Conservation (phyloP, 768 basidiomycete species). For the Peribolospora kevripleyi region DNA sequence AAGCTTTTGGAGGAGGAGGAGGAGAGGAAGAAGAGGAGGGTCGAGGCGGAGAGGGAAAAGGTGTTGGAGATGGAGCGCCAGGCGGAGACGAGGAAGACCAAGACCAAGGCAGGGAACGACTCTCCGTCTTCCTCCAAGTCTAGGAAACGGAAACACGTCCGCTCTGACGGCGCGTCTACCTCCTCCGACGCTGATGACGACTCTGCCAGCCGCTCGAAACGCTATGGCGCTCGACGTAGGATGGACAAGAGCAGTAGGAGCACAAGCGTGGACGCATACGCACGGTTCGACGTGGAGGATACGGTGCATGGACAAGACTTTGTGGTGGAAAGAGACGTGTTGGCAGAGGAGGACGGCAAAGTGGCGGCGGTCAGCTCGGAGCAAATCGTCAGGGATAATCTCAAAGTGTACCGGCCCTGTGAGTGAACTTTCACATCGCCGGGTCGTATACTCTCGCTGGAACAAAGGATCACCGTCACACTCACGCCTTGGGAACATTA, state of each 20-base stretch:
- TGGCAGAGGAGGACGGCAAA: background rate
- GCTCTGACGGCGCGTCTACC: background rate
- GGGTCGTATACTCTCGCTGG: too few relatives aligned
- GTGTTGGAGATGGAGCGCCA: background rate
- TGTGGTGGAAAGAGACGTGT: background rate
- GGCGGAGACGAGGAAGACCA: background rate
- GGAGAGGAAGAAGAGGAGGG: background rate
- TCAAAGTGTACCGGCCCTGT: slow-evolving; percentile 1
- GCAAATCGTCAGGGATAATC: slow-evolving; percentile 1
- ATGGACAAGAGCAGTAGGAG: background rate
- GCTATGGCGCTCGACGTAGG: too few relatives aligned
- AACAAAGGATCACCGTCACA: too few relatives aligned
- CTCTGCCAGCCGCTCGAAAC: background rate
- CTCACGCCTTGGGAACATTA: background rate
- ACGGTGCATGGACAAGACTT: background rate
- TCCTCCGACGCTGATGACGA: background rate
- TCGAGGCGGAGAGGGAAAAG: background rate
- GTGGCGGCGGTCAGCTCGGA: background rate
- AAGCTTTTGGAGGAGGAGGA: background rate
- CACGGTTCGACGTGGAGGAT: background rate
- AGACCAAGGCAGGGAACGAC: background rate
- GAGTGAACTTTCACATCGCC: background rate
- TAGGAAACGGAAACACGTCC: too few relatives aligned
- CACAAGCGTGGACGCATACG: background rate
- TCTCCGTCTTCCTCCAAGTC: too few relatives aligned